Evolutionary conservation across 768 basidiomycete species (phyloP).

Genomic region (Gymnopilus junonius): DNA sequence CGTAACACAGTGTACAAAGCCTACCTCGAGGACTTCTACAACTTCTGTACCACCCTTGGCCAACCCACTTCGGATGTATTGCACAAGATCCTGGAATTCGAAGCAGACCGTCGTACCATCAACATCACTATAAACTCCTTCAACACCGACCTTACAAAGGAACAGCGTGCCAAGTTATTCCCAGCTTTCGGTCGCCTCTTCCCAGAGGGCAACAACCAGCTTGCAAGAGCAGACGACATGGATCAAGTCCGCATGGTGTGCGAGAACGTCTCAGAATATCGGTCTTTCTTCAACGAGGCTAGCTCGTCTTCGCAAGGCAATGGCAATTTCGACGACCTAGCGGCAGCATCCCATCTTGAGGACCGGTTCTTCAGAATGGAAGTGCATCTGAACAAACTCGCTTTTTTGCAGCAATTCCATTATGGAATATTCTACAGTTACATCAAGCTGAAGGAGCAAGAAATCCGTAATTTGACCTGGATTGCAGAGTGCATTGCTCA

Average conservation of each 20-base stretch:
- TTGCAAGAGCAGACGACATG: slow-evolving; percentile 93
- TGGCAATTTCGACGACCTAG: slow-evolving; percentile 45
- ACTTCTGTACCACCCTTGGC: slow-evolving; percentile 78
- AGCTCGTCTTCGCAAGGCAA: slow-evolving; percentile 38
- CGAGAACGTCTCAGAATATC: slow-evolving; percentile 90
- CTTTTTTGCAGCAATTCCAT: slow-evolving; percentile 97
- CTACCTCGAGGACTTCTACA: slow-evolving; percentile 96
- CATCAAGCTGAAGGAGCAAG: slow-evolving; percentile 90
- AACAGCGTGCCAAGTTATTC: slow-evolving; percentile 93
- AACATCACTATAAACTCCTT: slow-evolving; percentile 99
- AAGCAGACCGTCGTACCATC: slow-evolving; percentile 95
- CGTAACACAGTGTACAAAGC: slow-evolving; percentile 99
- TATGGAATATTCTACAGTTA: slow-evolving; percentile 92
- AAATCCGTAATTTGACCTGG: slow-evolving; percentile 88
- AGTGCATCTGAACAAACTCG: slow-evolving; percentile 91
- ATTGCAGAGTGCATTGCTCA: slow-evolving; percentile 99
- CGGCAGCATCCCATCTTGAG: slow-evolving; percentile 74
- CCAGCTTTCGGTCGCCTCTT: slow-evolving; percentile 92
- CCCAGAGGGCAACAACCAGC: slow-evolving; percentile 93
- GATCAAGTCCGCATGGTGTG: slow-evolving; percentile 90
- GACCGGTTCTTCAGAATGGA: slow-evolving; percentile 95
- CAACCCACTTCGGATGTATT: slow-evolving; percentile 91
- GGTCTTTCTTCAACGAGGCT: slow-evolving; percentile 78
- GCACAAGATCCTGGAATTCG: slow-evolving; percentile 90
- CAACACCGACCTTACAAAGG: slow-evolving; percentile 92